Percentiles rank a stretch among this genome's conserved stretches.
phyloP scores from a whole-genome alignment of 2,329 filamentous ascomycete species.

The Sclerotinia glacialis region DNA sequence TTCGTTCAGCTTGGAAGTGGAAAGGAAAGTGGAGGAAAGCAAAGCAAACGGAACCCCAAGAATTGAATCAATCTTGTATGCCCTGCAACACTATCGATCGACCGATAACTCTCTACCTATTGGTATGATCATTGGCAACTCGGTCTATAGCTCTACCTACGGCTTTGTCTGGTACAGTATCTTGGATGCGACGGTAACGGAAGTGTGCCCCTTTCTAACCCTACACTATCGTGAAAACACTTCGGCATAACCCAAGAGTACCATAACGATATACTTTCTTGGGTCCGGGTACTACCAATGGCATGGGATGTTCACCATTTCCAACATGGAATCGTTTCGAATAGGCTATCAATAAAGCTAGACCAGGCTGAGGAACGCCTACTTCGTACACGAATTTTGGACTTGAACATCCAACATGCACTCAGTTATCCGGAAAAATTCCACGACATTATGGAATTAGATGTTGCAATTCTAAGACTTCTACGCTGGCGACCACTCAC shows the following conservation, averaged over 20 bases:
- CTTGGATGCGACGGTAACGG: slow-evolving; percentile 6
- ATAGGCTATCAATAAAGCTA: slow-evolving; percentile 10
- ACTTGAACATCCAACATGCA: slow-evolving; percentile 28
- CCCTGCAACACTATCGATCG: slow-evolving; percentile 20
- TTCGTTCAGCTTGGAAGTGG: slow-evolving; percentile 21
- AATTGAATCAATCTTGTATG: slow-evolving; percentile 19
- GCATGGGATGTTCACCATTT: slow-evolving; percentile 10
- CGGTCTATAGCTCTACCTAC: slow-evolving; percentile 13
- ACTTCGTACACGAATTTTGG: slow-evolving; percentile 17
- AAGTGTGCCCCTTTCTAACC: slow-evolving; percentile 14
- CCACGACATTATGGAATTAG: slow-evolving; percentile 24
- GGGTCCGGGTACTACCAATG: slow-evolving; percentile 14
- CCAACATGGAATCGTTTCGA: slow-evolving; percentile 18
- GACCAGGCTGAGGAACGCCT: slow-evolving; percentile 22
- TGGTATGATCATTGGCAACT: slow-evolving; percentile 19
- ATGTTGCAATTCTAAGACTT: slow-evolving; percentile 24
- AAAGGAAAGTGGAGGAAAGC: slow-evolving; percentile 6
- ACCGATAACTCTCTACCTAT: slow-evolving; percentile 10
- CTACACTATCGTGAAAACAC: background rate
- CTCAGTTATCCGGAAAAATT: slow-evolving; percentile 32
- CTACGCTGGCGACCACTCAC: slow-evolving; percentile 18
- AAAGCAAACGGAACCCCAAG: slow-evolving; percentile 7
- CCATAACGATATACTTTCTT: slow-evolving; percentile 16
- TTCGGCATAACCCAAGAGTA: slow-evolving; percentile 18
- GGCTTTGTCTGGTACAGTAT: slow-evolving; percentile 13